Conservation (phyloP, 1,284 basidiomycete species). For the Tilletiopsis washingtonensis region DNA sequence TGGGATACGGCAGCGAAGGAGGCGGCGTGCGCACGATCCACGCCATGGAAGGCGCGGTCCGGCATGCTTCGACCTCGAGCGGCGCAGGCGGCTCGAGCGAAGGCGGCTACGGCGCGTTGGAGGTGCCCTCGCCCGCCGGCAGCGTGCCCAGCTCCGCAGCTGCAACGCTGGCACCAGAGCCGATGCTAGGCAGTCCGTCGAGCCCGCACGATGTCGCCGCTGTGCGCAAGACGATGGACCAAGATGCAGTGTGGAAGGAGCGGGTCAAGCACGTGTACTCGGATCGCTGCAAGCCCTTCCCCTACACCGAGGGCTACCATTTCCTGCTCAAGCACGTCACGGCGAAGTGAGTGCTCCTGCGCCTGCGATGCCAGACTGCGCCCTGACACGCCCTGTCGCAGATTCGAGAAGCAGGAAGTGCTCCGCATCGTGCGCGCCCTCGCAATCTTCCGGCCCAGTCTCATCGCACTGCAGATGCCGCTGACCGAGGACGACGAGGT, state of each 20-base stretch:
- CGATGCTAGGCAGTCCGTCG: too few relatives aligned
- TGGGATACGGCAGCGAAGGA: too few relatives aligned
- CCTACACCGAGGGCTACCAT: slow-evolving; percentile 46
- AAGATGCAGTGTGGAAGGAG: slow-evolving; percentile 26
- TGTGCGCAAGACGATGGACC: background rate
- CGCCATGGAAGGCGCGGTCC: too few relatives aligned
- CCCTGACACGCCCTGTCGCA: slow-evolving; percentile 48
- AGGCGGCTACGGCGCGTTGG: slow-evolving; percentile 18
- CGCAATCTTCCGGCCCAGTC: slow-evolving; percentile 84
- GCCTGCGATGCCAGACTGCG: background rate
- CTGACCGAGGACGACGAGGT: slow-evolving; percentile 43
- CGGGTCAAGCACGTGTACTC: slow-evolving; percentile 40
- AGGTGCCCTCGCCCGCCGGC: slow-evolving; percentile 29
- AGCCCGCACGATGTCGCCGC: too few relatives aligned
- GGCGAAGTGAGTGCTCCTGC: slow-evolving; percentile 14
- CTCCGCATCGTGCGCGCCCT: slow-evolving; percentile 86
- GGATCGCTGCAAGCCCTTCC: slow-evolving; percentile 35
- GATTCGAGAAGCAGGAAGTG: slow-evolving; percentile 92
- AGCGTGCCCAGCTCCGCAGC: too few relatives aligned
- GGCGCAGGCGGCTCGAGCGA: too few relatives aligned
- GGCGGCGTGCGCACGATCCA: too few relatives aligned
- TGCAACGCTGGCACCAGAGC: too few relatives aligned
- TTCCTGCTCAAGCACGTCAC: slow-evolving; percentile 46
- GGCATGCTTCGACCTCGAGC: too few relatives aligned
- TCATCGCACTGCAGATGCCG: slow-evolving; percentile 75